Base-by-base conservation (phyloP, 2,329 filamentous ascomycete genomes). In the Aspergillus carbonarius region DNA sequence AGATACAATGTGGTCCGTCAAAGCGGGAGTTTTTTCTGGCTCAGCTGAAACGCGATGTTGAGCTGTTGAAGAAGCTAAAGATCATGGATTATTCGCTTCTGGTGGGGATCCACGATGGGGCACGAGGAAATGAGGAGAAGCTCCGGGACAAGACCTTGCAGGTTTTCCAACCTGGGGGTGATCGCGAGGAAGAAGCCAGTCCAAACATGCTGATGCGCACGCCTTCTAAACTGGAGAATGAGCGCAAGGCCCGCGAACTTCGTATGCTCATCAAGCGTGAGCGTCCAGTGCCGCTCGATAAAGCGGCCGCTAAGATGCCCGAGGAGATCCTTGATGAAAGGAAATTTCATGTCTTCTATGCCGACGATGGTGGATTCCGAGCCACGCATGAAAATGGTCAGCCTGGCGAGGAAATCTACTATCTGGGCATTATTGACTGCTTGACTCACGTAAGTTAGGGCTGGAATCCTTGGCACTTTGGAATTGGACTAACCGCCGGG, bases 31-130 rank as follows among this genome's bases (percentile, higher is more conserved):
- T 92, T 18, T 99, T 99, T 72, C 82, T 98, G 48, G 87, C 92
- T 68, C 95, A 99, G 76, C 86, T 99, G 70, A 85, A 92, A 66
- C 85, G 85, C 60, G 95, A 99, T 74, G 95, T 99, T 8, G 85
- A 86, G 54, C 81, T 99, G 32, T 79, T 99, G 60, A 92, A 98
- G 76, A 87, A 84, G 67, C 82, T 98, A 44, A 89, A 96, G 68
- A 98, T 99, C 69, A 99, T 99, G 95, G 95, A 99, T 75, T 99
- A 99, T 76, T 98, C 93, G 9, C 85, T 99, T 61, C 83, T 99
- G 37, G 87, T 99, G 55, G 95, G 95, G 51, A 95, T 98, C 52
- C 95, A 99, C 72, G 95, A 99, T 72, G 76, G 96, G 18, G 86
- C 87, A 55, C 88, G 91, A 66, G 95, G 95, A 30, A 99, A 99